These are phyloP conservation scores for Plasmopara viticola DNA, from an alignment of 352 stramenopile species.

Conservation along the genomic window DNA sequence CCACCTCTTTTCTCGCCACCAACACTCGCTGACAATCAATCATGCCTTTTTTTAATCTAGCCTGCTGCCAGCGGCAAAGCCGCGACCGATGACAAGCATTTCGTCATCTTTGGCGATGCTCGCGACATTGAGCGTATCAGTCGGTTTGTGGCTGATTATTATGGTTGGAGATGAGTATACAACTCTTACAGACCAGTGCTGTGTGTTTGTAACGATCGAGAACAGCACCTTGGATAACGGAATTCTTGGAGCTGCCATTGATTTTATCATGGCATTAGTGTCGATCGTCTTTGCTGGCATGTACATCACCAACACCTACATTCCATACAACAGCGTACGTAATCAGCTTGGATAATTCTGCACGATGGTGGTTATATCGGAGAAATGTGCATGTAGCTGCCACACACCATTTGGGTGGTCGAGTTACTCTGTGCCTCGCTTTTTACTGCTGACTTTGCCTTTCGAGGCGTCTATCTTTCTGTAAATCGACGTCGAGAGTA, in stretches of 20 bases:
- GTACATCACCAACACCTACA: slow-evolving; percentile 80
- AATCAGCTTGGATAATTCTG: background rate
- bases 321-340: slow-evolving; percentile 46
- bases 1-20: no score
- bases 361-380: background rate
- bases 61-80: slow-evolving; percentile 13
- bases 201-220: slow-evolving; percentile 1
- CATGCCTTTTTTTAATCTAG: background rate
- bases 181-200: no score
- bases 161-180: no score
- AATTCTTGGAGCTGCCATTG: slow-evolving; percentile 55
- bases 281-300: slow-evolving; percentile 53
- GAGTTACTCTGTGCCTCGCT: slow-evolving; percentile 61
- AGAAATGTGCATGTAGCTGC: slow-evolving; percentile 33
- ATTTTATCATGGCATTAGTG: slow-evolving; percentile 48
- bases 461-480: slow-evolving; percentile 62
- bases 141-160: slow-evolving; percentile 14
- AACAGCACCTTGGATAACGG: slow-evolving; percentile 76
- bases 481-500: slow-evolving; percentile 57
- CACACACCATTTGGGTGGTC: slow-evolving; percentile 53
- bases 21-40: no score
- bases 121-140: slow-evolving; percentile 31
- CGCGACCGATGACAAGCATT: slow-evolving; percentile 9
- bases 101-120: slow-evolving; percentile 20
- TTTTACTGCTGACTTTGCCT: slow-evolving; percentile 64